Percentiles rank a stretch among this genome's conserved stretches.
Conservation (phyloP, 805 yeast genomes). For the Blastobotrys chiropterorum region DNA sequence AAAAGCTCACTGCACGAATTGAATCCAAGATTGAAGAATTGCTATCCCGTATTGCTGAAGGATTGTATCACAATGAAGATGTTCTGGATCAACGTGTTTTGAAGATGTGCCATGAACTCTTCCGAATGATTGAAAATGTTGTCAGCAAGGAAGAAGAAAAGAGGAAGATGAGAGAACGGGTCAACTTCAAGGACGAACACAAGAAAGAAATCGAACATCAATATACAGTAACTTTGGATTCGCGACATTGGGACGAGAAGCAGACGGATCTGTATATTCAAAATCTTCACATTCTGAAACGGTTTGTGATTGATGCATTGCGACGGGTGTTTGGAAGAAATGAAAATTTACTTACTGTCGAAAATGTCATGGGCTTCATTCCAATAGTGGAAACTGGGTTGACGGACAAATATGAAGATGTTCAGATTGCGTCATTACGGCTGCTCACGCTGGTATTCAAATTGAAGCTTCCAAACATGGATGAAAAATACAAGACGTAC, state of each 20-base stretch:
- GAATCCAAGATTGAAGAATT: slow-evolving; percentile 76
- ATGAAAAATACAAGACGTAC: slow-evolving; percentile 25
- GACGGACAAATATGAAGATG: slow-evolving; percentile 65
- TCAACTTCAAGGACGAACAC: slow-evolving; percentile 16
- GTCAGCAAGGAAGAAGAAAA: slow-evolving; percentile 24
- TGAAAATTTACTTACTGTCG: slow-evolving; percentile 49
- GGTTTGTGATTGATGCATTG: slow-evolving; percentile 69
- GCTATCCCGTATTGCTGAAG: slow-evolving; percentile 68
- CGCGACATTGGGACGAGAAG: slow-evolving; percentile 29
- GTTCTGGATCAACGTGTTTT: slow-evolving; percentile 53
- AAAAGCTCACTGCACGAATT: slow-evolving; percentile 57
- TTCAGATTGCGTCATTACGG: slow-evolving; percentile 61
- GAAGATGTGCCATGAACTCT: slow-evolving; percentile 67
- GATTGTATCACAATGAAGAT: slow-evolving; percentile 66
- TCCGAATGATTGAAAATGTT: slow-evolving; percentile 36
- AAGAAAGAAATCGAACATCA: slow-evolving; percentile 48
- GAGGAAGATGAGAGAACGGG: slow-evolving; percentile 5
- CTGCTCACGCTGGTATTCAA: slow-evolving; percentile 55
- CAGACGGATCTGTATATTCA: slow-evolving; percentile 37
- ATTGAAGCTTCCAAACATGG: slow-evolving; percentile 54
- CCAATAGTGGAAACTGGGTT: slow-evolving; percentile 63
- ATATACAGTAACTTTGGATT: slow-evolving; percentile 65
- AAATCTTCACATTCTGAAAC: slow-evolving; percentile 58
- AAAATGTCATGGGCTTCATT: slow-evolving; percentile 63
- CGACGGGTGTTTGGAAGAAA: slow-evolving; percentile 65